phyloP scores from a whole-genome alignment of 805 yeast species.

The Myxozyma kluyveri region DNA sequence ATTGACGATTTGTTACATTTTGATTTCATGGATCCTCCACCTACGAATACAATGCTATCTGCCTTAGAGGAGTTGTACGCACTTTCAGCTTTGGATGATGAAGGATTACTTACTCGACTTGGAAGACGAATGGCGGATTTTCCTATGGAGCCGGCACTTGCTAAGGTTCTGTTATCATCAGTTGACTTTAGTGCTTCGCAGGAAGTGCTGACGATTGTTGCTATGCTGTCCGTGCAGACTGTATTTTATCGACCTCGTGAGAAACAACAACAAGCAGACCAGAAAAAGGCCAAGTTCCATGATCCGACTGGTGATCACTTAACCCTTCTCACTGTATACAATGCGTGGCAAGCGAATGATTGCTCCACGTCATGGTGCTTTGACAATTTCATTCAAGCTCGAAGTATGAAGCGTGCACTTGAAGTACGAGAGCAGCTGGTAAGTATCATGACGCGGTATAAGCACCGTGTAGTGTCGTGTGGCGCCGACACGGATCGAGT shows the following conservation, averaged over 20 bases:
- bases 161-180: conserved; percentile 69
- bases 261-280: conserved; percentile 60
- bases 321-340: conserved; percentile 68
- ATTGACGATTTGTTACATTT: conserved; percentile 76
- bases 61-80: conserved; percentile 81
- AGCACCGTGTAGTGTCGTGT: conserved; percentile 37
- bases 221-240: conserved; percentile 80
- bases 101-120: conserved; percentile 69
- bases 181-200: conserved; percentile 58
- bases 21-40: conserved; percentile 90
- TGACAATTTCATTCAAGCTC: conserved; percentile 76
- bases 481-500: conserved; percentile 40
- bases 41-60: conserved; percentile 64
- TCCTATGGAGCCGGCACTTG: conserved; percentile 87
- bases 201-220: conserved; percentile 68
- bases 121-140: conserved; percentile 89
- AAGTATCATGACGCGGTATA: conserved; percentile 42
- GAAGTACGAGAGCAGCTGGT: conserved; percentile 71
- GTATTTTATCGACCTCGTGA: conserved; percentile 70
- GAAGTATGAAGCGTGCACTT: conserved; percentile 63
- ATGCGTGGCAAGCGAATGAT: conserved; percentile 69
- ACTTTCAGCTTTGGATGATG: conserved; percentile 77
- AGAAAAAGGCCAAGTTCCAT: conserved; percentile 54
- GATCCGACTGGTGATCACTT: conserved; percentile 73
- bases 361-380: conserved; percentile 77